Conservation (phyloP, 2,329 filamentous ascomycete species). For the Claviceps capensis region DNA sequence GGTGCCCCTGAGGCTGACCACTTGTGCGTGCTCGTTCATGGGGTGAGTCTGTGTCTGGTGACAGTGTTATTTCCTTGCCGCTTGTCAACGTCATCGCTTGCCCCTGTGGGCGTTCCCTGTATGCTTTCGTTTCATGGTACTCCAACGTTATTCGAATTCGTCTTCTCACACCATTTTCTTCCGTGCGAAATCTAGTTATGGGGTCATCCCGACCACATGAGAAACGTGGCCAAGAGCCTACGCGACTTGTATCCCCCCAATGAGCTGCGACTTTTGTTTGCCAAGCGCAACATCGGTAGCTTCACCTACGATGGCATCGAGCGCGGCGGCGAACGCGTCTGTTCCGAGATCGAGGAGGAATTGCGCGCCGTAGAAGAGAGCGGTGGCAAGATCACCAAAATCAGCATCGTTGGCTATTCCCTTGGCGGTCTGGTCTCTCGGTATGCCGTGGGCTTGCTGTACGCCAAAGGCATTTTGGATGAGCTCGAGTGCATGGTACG, state of each 20-base stretch:
- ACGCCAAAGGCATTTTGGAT: slow-evolving; percentile 69
- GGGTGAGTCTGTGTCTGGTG: slow-evolving; percentile 41
- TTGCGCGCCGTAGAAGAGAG: slow-evolving; percentile 39
- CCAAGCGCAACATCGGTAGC: slow-evolving; percentile 59
- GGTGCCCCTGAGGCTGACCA: slow-evolving; percentile 47
- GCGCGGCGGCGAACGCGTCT: slow-evolving; percentile 52
- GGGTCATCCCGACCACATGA: slow-evolving; percentile 66
- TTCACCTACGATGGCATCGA: slow-evolving; percentile 62
- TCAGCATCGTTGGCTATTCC: slow-evolving; percentile 84
- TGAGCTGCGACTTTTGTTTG: slow-evolving; percentile 54
- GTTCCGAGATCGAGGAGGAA: slow-evolving; percentile 52
- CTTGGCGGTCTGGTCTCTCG: slow-evolving; percentile 75
- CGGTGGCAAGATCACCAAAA: slow-evolving; percentile 61
- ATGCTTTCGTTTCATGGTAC: not conserved
- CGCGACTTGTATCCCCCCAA: slow-evolving; percentile 47
- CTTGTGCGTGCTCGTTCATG: slow-evolving; percentile 64
- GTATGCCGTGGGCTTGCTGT: slow-evolving; percentile 74
- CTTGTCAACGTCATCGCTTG: not conserved
- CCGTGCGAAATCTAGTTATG: slow-evolving; percentile 39
- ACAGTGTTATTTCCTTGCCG: not conserved
- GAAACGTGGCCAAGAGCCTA: slow-evolving; percentile 51
- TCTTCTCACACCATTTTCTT: not conserved
- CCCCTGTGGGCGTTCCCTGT: not conserved
- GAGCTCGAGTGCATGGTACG: slow-evolving; percentile 61
- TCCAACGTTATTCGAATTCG: not conserved